Conservation (phyloP, 345 rosid species). For the Gossypium herbaceum region DNA sequence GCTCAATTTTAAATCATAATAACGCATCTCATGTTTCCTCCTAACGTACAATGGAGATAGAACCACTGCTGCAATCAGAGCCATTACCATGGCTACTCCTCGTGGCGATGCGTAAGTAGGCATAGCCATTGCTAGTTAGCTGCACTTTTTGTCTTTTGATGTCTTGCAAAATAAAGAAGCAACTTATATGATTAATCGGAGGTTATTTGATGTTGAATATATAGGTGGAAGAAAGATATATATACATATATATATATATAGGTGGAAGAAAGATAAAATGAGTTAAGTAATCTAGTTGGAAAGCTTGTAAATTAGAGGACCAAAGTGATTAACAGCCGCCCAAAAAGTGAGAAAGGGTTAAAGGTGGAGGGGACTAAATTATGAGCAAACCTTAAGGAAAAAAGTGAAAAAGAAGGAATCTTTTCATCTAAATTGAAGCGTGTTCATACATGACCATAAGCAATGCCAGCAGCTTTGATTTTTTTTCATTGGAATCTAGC, state of each 20-base stretch:
- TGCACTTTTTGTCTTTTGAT: background rate
- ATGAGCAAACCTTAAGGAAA: background rate
- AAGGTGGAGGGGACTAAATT: background rate
- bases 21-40: conserved; percentile 23
- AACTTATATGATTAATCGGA: background rate
- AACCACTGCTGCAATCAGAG: conserved; percentile 41
- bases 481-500: background rate
- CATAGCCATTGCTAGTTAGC: conserved; percentile 29
- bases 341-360: conserved; percentile 33
- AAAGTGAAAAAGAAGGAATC: conserved; percentile 29
- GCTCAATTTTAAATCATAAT: conserved; percentile 35
- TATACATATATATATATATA: conserved; percentile 17
- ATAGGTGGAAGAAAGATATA: conserved; percentile 16
- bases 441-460: conserved; percentile 23
- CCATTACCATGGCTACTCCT: conserved; percentile 56
- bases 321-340: conserved; percentile 31
- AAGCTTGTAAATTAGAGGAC: conserved; percentile 21
- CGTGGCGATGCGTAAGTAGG: conserved; percentile 36
- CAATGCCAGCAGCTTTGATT: background rate
- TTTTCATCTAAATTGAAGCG: background rate
- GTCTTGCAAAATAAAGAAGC: background rate
- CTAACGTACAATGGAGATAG: conserved; percentile 43
- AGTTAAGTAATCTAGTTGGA: conserved; percentile 35
- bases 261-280: conserved; percentile 2
- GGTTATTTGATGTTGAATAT: conserved; percentile 11